These are phyloP conservation scores for Aureobasidium musti DNA, from an alignment of 2,329 filamentous ascomycete species.

Conservation along the genomic window DNA sequence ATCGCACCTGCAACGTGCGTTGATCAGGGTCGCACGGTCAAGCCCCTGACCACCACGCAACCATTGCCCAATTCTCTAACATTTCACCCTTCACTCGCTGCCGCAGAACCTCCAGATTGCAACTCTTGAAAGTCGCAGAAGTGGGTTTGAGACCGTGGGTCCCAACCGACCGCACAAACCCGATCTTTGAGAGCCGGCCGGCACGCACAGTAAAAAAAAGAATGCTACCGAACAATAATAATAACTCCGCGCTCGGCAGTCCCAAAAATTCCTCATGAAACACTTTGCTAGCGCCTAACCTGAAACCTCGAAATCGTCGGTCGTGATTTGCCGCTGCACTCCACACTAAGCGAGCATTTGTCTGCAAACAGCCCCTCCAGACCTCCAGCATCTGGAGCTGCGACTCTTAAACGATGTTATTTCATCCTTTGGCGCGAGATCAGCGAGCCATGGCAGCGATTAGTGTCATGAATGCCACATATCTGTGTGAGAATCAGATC, in stretches of 20 bases:
- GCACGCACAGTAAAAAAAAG: background rate
- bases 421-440: background rate
- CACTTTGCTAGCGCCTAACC: constrained; percentile 19
- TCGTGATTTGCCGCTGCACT: constrained; percentile 17
- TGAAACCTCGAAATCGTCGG: constrained; percentile 11
- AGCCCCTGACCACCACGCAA: background rate
- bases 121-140: background rate
- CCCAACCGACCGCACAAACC: background rate
- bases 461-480: constrained; percentile 46
- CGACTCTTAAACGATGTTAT: background rate
- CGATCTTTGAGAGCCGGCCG: background rate
- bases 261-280: constrained; percentile 20
- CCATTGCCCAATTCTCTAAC: background rate
- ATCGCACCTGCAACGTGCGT: constrained; percentile 22
- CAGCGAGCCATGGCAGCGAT: constrained; percentile 42
- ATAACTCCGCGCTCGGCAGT: background rate
- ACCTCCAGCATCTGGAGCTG: background rate
- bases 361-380: background rate
- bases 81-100: background rate
- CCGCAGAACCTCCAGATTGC: background rate
- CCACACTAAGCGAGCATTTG: constrained; percentile 8
- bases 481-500: constrained; percentile 38
- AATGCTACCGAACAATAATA: constrained; percentile 2
- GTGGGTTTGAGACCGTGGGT: background rate
- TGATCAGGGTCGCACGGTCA: constrained; percentile 26